These are phyloP conservation scores for Elsinoe australis DNA, from an alignment of 2,329 filamentous ascomycete species.

Conservation along the genomic window DNA sequence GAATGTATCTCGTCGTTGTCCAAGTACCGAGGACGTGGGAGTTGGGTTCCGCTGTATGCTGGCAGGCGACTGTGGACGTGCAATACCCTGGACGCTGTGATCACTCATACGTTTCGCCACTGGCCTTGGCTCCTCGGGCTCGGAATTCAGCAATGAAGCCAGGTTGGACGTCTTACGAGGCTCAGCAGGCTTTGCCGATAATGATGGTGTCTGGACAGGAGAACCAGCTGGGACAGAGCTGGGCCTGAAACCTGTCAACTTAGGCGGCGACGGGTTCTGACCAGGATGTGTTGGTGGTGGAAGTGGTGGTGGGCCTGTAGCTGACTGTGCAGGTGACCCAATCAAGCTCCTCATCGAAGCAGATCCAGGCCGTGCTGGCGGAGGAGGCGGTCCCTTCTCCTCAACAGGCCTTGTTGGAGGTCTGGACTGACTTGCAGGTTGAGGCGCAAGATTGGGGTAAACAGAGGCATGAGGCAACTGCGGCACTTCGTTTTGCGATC, in stretches of 20 bases:
- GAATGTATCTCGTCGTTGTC: slow-evolving; percentile 14
- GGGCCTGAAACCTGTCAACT: slow-evolving; percentile 27
- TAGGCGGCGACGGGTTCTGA: slow-evolving; percentile 26
- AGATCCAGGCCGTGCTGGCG: slow-evolving; percentile 20
- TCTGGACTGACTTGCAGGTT: slow-evolving; percentile 21
- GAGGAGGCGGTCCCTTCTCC: slow-evolving; percentile 27
- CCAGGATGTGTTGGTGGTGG: slow-evolving; percentile 19
- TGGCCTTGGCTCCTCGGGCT: slow-evolving; percentile 28
- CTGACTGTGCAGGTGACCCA: slow-evolving; percentile 19
- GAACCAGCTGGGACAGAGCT: slow-evolving; percentile 23
- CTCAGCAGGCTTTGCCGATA: slow-evolving; percentile 24
- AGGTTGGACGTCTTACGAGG: slow-evolving; percentile 34
- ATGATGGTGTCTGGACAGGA: slow-evolving; percentile 22
- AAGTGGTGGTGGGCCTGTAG: slow-evolving; percentile 15
- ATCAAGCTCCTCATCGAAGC: slow-evolving; percentile 19
- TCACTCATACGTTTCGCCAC: slow-evolving; percentile 25
- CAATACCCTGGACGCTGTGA: slow-evolving; percentile 23
- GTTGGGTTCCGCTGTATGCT: slow-evolving; percentile 18
- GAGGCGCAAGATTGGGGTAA: slow-evolving; percentile 4
- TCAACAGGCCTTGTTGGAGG: slow-evolving; percentile 26
- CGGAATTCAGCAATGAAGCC: slow-evolving; percentile 30
- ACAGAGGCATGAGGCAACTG: slow-evolving; percentile 15
- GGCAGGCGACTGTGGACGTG: slow-evolving; percentile 21
- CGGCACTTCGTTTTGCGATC: slow-evolving; percentile 19
- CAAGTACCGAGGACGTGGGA: slow-evolving; percentile 9